Percentiles rank a stretch among this genome's conserved stretches.
These are phyloP conservation scores for Coemansia sp. DNA, from an alignment of 192 early-diverging fungal species.

Conservation along the genomic window DNA sequence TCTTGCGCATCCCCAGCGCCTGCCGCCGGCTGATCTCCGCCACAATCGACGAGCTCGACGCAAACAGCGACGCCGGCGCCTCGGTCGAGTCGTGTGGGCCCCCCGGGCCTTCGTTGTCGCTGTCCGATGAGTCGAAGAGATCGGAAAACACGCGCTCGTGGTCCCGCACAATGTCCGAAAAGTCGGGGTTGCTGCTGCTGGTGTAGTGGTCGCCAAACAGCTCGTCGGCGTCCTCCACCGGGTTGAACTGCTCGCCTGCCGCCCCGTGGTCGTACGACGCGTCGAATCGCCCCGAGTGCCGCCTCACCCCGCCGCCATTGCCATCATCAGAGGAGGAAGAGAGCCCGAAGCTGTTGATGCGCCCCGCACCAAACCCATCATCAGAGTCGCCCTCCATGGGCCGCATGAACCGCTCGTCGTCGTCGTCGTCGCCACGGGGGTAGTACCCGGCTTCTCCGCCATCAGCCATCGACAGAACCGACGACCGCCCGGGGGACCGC, in stretches of 20 bases:
- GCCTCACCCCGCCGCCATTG: neutral
- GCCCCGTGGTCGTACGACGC: neutral
- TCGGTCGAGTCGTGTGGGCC: conserved; percentile 11
- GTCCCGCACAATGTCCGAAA: conserved; percentile 36
- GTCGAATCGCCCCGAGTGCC: neutral
- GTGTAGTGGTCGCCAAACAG: conserved; percentile 29
- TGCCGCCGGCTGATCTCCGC: conserved; percentile 28
- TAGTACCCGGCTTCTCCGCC: neutral
- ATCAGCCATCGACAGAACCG: conserved; percentile 6
- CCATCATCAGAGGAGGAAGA: neutral
- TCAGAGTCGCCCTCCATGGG: neutral
- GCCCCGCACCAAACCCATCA: conserved; percentile 5
- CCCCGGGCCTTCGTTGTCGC: neutral
- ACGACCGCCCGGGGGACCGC: conserved; percentile 11
- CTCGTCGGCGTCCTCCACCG: conserved; percentile 13
- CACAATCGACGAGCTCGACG: conserved; percentile 43
- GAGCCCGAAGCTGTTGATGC: conserved; percentile 22
- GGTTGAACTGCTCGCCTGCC: conserved; percentile 7
- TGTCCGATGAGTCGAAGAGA: conserved; percentile 17
- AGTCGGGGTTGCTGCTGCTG: conserved; percentile 25
- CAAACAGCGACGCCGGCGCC: conserved; percentile 46
- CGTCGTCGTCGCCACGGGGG: neutral
- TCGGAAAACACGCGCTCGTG: conserved; percentile 43
- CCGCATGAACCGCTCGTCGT: conserved; percentile 4
- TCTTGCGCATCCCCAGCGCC: neutral